phyloP scores from a whole-genome alignment of 2,329 filamentous ascomycete species.

The Thermothelomyces thermophilus region DNA sequence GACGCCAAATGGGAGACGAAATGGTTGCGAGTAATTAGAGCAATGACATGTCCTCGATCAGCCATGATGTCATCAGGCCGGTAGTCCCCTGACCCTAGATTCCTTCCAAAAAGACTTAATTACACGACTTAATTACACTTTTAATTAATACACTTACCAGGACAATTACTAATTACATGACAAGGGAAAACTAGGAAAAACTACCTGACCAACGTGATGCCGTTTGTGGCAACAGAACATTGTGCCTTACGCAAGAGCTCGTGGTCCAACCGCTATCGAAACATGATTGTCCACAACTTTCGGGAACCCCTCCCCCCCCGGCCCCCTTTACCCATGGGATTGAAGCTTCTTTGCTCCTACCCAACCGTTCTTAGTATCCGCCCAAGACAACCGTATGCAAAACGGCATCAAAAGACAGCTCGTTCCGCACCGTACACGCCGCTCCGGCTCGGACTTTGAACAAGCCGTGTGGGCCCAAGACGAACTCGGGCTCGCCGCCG shows the following conservation, averaged over 20 bases:
- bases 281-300: no score
- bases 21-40: neutral
- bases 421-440: conserved; percentile 23
- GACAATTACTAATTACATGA: no score
- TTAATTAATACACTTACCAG: no score
- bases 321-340: no score
- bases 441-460: conserved; percentile 24
- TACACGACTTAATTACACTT: no score
- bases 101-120: neutral
- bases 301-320: no score
- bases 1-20: neutral
- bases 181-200: no score
- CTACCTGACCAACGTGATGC: no score
- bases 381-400: conserved; percentile 22
- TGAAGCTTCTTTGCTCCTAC: no score
- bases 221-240: no score
- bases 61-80: neutral
- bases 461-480: conserved; percentile 26
- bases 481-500: conserved; percentile 23
- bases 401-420: conserved; percentile 25
- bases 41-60: neutral
- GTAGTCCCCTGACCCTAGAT: neutral
- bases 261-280: no score
- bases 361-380: neutral
- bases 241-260: no score